Percentiles rank a stretch among this genome's conserved stretches.
Conservation (phyloP, 2,329 filamentous ascomycete species). For the Hymenoscyphus albidus region DNA sequence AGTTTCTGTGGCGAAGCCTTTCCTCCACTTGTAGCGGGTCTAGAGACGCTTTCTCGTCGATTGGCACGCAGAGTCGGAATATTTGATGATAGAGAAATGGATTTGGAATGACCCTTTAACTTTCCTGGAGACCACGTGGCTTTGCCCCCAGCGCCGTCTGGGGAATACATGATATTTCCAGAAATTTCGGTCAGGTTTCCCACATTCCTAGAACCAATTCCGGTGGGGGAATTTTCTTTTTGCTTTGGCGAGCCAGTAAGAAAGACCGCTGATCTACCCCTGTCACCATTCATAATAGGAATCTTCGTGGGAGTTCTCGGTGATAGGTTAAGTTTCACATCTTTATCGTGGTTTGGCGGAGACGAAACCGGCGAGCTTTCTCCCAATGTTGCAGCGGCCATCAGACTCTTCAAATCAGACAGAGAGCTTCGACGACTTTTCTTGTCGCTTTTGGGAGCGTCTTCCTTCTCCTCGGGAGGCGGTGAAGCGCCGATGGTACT, state of each 20-base stretch:
- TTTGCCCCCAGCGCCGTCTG: constrained; percentile 27
- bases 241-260: constrained; percentile 28
- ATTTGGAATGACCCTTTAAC: constrained; percentile 28
- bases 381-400: constrained; percentile 56
- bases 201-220: constrained; percentile 20
- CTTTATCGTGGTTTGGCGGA: constrained; percentile 23
- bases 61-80: constrained; percentile 31
- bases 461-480: constrained; percentile 42
- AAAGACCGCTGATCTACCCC: constrained; percentile 24
- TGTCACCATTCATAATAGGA: constrained; percentile 27
- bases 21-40: constrained; percentile 22
- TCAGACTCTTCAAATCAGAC: constrained; percentile 73
- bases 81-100: constrained; percentile 31
- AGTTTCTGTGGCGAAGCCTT: constrained; percentile 42
- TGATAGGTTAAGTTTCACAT: constrained; percentile 24
- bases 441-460: constrained; percentile 44
- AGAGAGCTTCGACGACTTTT: constrained; percentile 89
- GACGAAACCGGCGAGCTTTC: constrained; percentile 38
- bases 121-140: constrained; percentile 26
- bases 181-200: constrained; percentile 32
- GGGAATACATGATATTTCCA: constrained; percentile 31
- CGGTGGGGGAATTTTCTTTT: constrained; percentile 30
- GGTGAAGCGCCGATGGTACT: constrained; percentile 34
- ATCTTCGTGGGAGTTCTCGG: constrained; percentile 35
- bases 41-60: constrained; percentile 22